Evolutionary conservation across 768 basidiomycete genomes (phyloP).

Genomic region (Pleurotus platypus): DNA sequence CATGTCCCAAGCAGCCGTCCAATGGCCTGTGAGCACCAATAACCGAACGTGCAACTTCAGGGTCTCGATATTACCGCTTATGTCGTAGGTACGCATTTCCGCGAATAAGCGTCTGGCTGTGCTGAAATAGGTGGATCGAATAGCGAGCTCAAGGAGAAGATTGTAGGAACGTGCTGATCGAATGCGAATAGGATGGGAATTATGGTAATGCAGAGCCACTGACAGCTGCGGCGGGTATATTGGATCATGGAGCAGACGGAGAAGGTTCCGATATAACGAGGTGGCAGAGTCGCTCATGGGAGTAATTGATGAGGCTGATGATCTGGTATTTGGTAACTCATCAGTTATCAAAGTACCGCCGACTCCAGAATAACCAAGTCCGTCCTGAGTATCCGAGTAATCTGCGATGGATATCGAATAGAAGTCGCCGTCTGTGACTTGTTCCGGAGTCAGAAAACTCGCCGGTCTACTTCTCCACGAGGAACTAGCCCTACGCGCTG

Average conservation of each 20-base stretch:
- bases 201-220: conserved; percentile 47
- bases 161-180: conserved; percentile 45
- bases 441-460: background rate
- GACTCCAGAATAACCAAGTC: background rate
- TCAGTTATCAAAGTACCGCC: background rate
- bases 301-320: background rate
- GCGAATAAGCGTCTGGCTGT: conserved; percentile 40
- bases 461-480: background rate
- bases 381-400: background rate
- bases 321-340: background rate
- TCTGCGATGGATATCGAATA: background rate
- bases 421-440: background rate
- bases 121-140: conserved; percentile 48
- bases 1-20: conserved; percentile 54
- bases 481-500: background rate
- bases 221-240: conserved; percentile 26
- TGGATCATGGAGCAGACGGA: conserved; percentile 30
- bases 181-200: conserved; percentile 23
- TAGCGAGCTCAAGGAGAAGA: conserved; percentile 40
- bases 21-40: conserved; percentile 51
- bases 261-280: conserved; percentile 38
- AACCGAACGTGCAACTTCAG: conserved; percentile 53
- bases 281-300: conserved; percentile 2
- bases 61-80: conserved; percentile 50
- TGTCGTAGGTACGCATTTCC: conserved; percentile 39